Evolutionary conservation across 139 green algal genomes (phyloP).

Genomic region (Asterochloris erici): DNA sequence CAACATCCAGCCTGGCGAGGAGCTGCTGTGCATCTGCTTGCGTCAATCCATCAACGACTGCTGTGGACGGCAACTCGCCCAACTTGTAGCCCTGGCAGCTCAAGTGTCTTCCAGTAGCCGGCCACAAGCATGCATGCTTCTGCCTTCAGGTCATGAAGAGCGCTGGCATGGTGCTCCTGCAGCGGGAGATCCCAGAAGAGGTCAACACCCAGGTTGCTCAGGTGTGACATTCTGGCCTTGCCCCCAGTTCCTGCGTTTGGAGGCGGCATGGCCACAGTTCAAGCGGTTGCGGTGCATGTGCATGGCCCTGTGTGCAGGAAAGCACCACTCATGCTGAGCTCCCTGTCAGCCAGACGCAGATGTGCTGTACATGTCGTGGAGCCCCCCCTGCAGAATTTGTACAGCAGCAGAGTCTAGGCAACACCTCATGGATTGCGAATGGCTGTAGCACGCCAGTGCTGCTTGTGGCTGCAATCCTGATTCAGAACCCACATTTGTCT

Average conservation of each 20-base stretch:
- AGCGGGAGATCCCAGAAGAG: constrained; percentile 79
- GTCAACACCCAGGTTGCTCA: constrained; percentile 71
- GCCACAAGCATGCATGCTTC: no score
- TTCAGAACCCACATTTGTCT: not conserved
- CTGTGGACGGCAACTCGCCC: no score
- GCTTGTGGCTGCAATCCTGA: no score
- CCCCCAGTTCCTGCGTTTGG: not conserved
- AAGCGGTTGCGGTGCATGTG: not conserved
- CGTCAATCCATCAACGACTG: no score
- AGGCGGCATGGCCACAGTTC: not conserved
- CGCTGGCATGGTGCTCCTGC: constrained; percentile 75
- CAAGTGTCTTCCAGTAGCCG: no score
- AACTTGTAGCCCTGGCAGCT: no score
- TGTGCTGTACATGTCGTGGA: no score
- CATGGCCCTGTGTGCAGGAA: not conserved
- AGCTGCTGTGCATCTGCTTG: no score
- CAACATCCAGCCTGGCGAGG: no score
- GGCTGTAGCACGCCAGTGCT: no score
- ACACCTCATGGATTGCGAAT: not conserved
- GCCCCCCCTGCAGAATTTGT: not conserved
- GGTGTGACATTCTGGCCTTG: not conserved
- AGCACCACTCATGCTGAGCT: no score
- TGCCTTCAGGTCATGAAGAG: constrained; percentile 24
- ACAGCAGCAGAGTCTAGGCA: not conserved
- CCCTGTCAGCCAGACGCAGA: no score